Evolutionary conservation across 768 basidiomycete species (phyloP), one percentile per base, ranked within the genome.

Genomic region (Boletellus ananas): DNA sequence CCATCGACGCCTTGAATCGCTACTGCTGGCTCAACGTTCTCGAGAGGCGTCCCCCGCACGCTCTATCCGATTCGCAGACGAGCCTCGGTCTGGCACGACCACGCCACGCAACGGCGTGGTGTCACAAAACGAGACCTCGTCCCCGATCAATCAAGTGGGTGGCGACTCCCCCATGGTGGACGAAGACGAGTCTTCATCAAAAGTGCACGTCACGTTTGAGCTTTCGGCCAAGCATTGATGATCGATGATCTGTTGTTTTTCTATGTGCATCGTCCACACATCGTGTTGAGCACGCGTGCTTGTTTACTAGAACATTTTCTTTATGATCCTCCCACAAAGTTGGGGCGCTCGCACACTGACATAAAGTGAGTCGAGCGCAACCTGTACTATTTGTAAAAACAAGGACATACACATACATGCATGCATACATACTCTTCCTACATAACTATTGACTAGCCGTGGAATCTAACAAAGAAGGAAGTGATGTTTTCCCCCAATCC

Each of bases 1-100:
- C 6, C 68, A 68, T 40, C 59, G 66, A 45, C 58, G 66, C 12
- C 58, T 68, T 7, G 66, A 68, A 42, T 70, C 66, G 6, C 62
- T 68, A 21, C 59, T 23, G 21, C 34, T 53, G 6, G 36, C 39
- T 36, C 29, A 39, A n/a, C 56, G 49, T 18, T 58, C 66, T 16
- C 70, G 76, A 20, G 76, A 75, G 3, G 68, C 60, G 41, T 79
- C 77, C 7, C 76, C 76, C 1, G 54, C 71, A 9, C 74, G 76
- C n/a, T 79, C 76, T 12, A 69, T 78, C 46, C 71, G 74, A 33
- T 79, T 76, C 56, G 74, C 69, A 34, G 76, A 78, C 27, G 63
- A 69, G 45, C 62, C 55, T n/a, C 52, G 31, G n/a, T 54, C 52
- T 6, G 59, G 65, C 34, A 37, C 54, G 0, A 56, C 2, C 49